Evolutionary conservation across 768 basidiomycete species (phyloP), one percentile per base, ranked within the genome.

Genomic region (Trametes cinnabarina): DNA sequence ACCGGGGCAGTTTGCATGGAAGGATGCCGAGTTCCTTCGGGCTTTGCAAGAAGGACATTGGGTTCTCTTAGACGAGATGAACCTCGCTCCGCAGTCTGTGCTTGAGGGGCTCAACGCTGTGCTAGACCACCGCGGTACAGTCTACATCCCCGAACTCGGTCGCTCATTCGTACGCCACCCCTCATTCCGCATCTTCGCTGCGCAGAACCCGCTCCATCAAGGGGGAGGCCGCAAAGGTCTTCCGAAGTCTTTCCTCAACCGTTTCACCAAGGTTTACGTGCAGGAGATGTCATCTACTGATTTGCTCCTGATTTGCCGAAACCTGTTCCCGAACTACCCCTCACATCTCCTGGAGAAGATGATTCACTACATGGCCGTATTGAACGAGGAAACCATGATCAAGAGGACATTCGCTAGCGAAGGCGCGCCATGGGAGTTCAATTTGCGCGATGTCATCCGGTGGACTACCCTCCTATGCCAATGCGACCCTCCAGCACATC

Each of bases 21-120:
- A 88, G 71, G 94, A 98, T 62, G 97, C 96, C 0, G 94, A 96
- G 56, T 99, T 99, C 70, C 77, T 99, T 40, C 85, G 82, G 57
- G 95, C 97, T 1, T 74, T 99, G 73, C 94, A 97, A 69, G 82
- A 90, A n/a, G 97, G 97, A 0, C 86, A 92, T 58, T 99, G 97
- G 97, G 96, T 98, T 5, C 83, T 99, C 6, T 81, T 99, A 10
- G 97, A 99, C 68, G 97, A 99, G 71, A 98, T 99, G 97, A 99
- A 99, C 68, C 80, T 99, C 37, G 96, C 96, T 0, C 92, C 96
- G 28, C 96, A 99, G 68, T 88, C 97, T 0, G 88, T 99, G 4
- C 83, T 99, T 2, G 97, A 99, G 74, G 97, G 97, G 26, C 82
- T 99, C 39, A 99, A 99, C 68, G 94, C 97, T 1, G 85, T 96